Base-by-base conservation (phyloP, 495 filamentous ascomycete species). In the Aspergillus affinis region DNA sequence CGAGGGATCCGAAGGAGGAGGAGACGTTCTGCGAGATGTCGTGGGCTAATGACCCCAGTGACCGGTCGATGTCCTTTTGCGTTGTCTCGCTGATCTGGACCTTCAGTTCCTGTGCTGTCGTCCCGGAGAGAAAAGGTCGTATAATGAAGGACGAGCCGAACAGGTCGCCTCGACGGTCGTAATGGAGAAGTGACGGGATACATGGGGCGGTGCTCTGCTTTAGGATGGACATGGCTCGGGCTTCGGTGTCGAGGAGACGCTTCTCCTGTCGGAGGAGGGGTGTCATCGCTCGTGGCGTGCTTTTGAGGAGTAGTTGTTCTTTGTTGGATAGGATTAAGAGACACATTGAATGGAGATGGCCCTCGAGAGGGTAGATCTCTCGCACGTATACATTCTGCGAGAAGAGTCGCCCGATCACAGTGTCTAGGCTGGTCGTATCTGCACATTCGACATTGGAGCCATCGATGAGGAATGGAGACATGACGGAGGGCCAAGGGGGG, bases 181-280 rank as follows among this genome's bases (percentile, higher is more conserved):
- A 78, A 54, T 81, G 78, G 61, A 85, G 77, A 52, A 86, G 63
- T 53, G 76, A 71, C 1, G 85, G 80, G 57, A 85, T 66, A 58
- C 77, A 75, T 29, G 84, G 64, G 49, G 77, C 72, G 29, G 67
- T 68, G 69, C 73, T 75, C 46, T 76, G 70, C 23, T 68, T 66
- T 19, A 87, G 66, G 41, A 84, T 65, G 55, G 81, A 69, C 30
- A 88, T 73, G 49, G 76, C 73, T 17, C 65, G 70, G 19, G 84
- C 82, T 75, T 89, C 87, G 5, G 79, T 82, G 47, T 82, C 81
- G 9, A 89, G 75, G 44, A 78, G 66, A 12, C 72, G 70, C 26
- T 80, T 74, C 66, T 89, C 86, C 53, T 85, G 81, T 19, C 86
- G 81, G 3, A 89, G 74, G 4, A 87, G 72, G 9, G 79, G 75